Base-by-base conservation (phyloP, 257 asterid genomes). In the Capsicum baccatum region DNA sequence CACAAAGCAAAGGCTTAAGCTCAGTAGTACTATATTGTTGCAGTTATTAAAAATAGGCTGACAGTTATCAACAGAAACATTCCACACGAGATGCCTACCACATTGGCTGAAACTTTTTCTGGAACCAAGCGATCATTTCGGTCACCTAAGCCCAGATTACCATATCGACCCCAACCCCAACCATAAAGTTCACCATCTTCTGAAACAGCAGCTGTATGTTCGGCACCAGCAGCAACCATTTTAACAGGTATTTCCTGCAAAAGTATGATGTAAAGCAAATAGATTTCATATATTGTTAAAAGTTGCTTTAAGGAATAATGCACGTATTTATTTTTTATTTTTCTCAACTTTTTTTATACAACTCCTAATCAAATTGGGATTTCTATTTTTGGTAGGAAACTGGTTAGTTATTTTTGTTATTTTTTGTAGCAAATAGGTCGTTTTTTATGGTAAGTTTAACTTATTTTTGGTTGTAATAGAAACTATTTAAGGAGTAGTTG, bases 111-210 rank as follows among this genome's bases (percentile, higher is more conserved):
- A 86, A 93, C 99, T 92, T 92, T 96, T 83, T 85, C 93, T 1
- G 99, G 99, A 79, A 96, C 86, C 82, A 90, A 86, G 68, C 97
- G 98, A 86, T 96, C 99, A 71, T 87, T 86, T 87, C 98, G 88
- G 90, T 96, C 99, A 57, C 99, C 99, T 88, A 96, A 90, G 59
- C 99, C 99, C 89, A 96, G 87, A 88, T 96, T 96, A 85, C 99
- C 99, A 84, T 96, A 96, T 84, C 98, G 89, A 44, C 99, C 99
- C 99, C 99, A 96, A 82, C 99, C 99, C 99, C 99, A 96, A 86
- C 99, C 99, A 78, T 94, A 96, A 79, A 96, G 95, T 85, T 92
- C 96, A 71, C 98, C 99, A 70, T 93, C 97, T 91, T 94, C 99
- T 85, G 98, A 93, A 73, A 96, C 95, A 80, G 99, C 99, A 86